Conservation (phyloP, 176 grass and related monocot species). For the Cocos nucifera region DNA sequence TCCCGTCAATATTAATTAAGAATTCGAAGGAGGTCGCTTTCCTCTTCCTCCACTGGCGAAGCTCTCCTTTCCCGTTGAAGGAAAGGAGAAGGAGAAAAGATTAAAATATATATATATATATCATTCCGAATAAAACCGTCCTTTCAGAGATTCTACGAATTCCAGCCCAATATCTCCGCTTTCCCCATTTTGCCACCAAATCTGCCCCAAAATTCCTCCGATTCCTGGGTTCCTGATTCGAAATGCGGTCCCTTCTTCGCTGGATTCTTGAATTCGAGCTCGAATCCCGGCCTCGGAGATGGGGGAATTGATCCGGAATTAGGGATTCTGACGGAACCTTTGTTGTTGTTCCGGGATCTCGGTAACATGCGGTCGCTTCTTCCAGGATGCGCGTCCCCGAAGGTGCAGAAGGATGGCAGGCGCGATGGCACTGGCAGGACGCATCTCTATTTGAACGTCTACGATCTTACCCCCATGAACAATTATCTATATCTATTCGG, state of each 20-base stretch:
- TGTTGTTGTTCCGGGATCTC: not conserved
- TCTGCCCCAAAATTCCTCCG: not conserved
- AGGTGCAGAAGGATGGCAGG: not conserved
- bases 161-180: no score
- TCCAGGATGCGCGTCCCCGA: not conserved
- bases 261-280: not conserved
- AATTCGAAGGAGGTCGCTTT: not conserved
- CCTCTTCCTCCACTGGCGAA: not conserved
- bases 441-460: constrained; percentile 54
- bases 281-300: not conserved
- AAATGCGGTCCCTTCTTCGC: not conserved
- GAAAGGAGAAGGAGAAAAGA: no score
- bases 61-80: not conserved
- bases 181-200: no score
- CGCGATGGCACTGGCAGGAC: not conserved
- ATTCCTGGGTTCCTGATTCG: not conserved
- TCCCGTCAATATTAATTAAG: not conserved
- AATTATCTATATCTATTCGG: no score
- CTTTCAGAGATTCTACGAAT: no score
- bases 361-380: not conserved
- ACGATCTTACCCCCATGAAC: no score
- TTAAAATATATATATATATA: no score
- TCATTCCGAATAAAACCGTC: no score
- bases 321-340: constrained; percentile 2
- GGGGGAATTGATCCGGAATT: constrained; percentile 7